Base-by-base conservation (phyloP, 1,284 basidiomycete species). In the Stygiomarasmius scandens region DNA sequence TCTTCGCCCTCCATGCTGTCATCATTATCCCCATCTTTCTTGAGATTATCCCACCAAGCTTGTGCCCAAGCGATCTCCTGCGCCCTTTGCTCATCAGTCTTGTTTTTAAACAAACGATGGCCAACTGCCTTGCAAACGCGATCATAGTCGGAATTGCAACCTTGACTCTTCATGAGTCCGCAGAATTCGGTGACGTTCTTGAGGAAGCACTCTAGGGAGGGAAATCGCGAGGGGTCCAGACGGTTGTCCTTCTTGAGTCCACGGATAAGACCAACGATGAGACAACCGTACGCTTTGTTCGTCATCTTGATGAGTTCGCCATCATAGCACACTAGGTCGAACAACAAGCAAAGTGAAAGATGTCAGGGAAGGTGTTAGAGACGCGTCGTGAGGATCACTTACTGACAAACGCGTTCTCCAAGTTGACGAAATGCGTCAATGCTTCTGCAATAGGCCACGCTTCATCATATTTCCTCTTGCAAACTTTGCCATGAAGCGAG, bases 121-220 rank as follows among this genome's bases (percentile, higher is more conserved):
- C 74, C 77, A 32, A 76, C 69, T 11, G 70, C 73, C 52, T 72
- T 74, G 66, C 73, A 72, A 49, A 77, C 68, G 8, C 60, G 52
- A 29, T 60, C 58, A 59, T 76, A 79, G 5, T 61, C 49, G 12
- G 65, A 66, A 25, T 61, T 36, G 54, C 66, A 69, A 23, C 47
- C 55, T 16, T 66, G 59, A 14, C 38, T 54, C 6, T 65, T 61
- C 63, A 71, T 68, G 14, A 12, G 47, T n/a, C 73, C 63, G 22
- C 70, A 68, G 63, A 72, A 71, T 4, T 63, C 61, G 20, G 65
- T 64, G 8, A 70, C 68, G 16, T 52, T 57, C 49, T 63, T 64
- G 25, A 79, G 68, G 34, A 75, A 63, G 14, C 51, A 62, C 58
- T 77, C 75, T 9, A 80, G 67, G 50, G 67, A 69, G 4, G 77